A percentile compares a stretch with the other conserved stretches of the same genome.
phyloP scores from a whole-genome alignment of 2,329 filamentous ascomycete species.

The Fusarium lateritium region DNA sequence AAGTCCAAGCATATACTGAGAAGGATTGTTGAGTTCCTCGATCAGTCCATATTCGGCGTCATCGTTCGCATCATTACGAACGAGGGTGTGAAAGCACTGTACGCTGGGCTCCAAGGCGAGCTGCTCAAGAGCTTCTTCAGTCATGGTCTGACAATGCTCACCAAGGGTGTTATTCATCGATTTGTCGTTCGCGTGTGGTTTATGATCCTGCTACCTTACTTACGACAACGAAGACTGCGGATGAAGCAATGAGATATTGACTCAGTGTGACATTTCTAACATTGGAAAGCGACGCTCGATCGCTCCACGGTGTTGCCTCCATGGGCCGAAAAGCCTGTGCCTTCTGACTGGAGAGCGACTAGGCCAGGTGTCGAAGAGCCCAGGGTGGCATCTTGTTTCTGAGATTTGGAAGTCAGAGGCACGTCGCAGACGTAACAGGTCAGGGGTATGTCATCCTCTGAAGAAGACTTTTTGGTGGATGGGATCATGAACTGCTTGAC shows the following conservation, averaged over 20 bases:
- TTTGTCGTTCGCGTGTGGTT: slow-evolving; percentile 82
- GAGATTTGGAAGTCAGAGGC: slow-evolving; percentile 72
- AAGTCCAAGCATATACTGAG: slow-evolving; percentile 17
- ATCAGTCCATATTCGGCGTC: slow-evolving; percentile 73
- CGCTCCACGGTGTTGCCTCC: slow-evolving; percentile 87
- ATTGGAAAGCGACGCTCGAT: slow-evolving; percentile 85
- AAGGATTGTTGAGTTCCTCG: slow-evolving; percentile 45
- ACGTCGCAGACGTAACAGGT: slow-evolving; percentile 89
- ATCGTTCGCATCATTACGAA: slow-evolving; percentile 70
- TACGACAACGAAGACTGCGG: slow-evolving; percentile 44
- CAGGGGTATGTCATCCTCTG: slow-evolving; percentile 63
- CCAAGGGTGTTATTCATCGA: slow-evolving; percentile 83
- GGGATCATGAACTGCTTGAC: slow-evolving; percentile 85
- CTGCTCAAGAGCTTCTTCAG: slow-evolving; percentile 87
- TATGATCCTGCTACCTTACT: slow-evolving; percentile 53
- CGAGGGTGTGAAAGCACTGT: slow-evolving; percentile 79
- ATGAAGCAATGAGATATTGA: slow-evolving; percentile 32
- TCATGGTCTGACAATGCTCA: slow-evolving; percentile 89
- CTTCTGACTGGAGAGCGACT: slow-evolving; percentile 85
- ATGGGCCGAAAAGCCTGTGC: slow-evolving; percentile 92
- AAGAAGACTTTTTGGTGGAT: slow-evolving; percentile 56
- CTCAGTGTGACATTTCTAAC: slow-evolving; percentile 60
- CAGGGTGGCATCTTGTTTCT: slow-evolving; percentile 60
- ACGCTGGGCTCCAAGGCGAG: slow-evolving; percentile 82
- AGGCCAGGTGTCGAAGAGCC: slow-evolving; percentile 78